Base-by-base conservation (phyloP, 2,329 filamentous ascomycete species). In the Diaporthe ampelina region DNA sequence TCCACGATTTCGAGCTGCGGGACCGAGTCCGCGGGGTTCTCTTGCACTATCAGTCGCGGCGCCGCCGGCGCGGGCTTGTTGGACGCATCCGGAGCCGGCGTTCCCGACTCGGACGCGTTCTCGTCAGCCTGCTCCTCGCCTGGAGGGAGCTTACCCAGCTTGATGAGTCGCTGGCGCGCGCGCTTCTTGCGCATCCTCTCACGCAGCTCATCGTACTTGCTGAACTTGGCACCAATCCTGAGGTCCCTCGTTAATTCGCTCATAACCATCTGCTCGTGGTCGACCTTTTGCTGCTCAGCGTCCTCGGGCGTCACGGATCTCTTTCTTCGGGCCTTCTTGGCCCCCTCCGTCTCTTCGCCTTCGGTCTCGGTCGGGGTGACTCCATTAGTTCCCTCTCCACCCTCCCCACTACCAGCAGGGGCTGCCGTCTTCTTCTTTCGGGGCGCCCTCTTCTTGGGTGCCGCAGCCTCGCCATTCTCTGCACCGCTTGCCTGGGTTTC, bases 191-290 rank as follows among this genome's bases (percentile, higher is more conserved):
- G 84, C 83, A 94, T 89, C 57, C 94, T 91, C 77, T 92, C 88
- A 56, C 91, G 90, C 78, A 97, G 91, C 79, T 93, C 91, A 78
- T 92, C 91, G 77, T 95, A 93, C 4, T 92, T 89, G 79, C 91
- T 92, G 73, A 94, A 95, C 75, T 93, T 91, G 61, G 72, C 68
- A 73, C 94, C 94, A 73, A 93, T 92, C 29, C 88, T 88, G 70
- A 93, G 85, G 79, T 94, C 93, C 76, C 88, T 90, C 67, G 91
- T 94, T 4, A 97, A 83, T 73, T 95, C 93, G 57, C 88, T 89
- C 91, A 97, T 94, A 71, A 91, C 94, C 35, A 94, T 88, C 4
- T 88, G 88, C 32, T 89, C 88, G 29, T 90, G 86, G 79, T 95
- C 92, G 72, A 96, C 91, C 76, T 88, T 82, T 74, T 89, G 87